Percentiles rank a stretch among this genome's conserved stretches.
Evolutionary conservation across 2,329 filamentous ascomycete genomes (phyloP).

Genomic region (Fusarium sp.): DNA sequence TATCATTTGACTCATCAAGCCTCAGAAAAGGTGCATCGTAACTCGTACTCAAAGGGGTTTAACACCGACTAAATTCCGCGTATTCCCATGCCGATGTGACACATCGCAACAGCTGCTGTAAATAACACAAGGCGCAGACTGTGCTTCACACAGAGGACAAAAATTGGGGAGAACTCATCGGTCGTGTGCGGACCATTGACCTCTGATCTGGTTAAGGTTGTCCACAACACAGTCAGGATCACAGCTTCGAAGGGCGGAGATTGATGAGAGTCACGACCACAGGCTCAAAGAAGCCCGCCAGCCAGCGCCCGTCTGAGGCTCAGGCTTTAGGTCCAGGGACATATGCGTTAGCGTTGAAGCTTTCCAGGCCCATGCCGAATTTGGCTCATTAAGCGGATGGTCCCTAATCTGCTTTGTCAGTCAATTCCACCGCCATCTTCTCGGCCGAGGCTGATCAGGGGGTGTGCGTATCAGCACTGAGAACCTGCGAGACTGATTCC

Average conservation of each 20-base stretch:
- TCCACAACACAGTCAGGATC: slow-evolving; percentile 27
- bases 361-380: slow-evolving; percentile 11
- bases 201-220: slow-evolving; percentile 39
- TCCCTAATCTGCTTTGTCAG: slow-evolving; percentile 39
- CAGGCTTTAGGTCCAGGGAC: slow-evolving; percentile 9
- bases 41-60: slow-evolving; percentile 14
- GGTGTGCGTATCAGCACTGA: slow-evolving; percentile 16
- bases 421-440: slow-evolving; percentile 1
- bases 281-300: slow-evolving; percentile 10
- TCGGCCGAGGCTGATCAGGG: slow-evolving; percentile 25
- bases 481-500: slow-evolving; percentile 26
- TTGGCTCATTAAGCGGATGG: slow-evolving; percentile 18
- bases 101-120: not conserved
- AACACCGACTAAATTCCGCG: slow-evolving; percentile 15
- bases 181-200: slow-evolving; percentile 25
- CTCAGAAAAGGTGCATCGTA: slow-evolving; percentile 1
- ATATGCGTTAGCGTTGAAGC: slow-evolving; percentile 3
- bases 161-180: slow-evolving; percentile 11
- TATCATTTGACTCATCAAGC: slow-evolving; percentile 8
- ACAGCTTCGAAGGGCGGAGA: slow-evolving; percentile 32
- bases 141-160: slow-evolving; percentile 3
- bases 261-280: slow-evolving; percentile 1
- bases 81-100: not conserved
- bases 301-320: slow-evolving; percentile 5
- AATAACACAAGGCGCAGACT: slow-evolving; percentile 12